Base-by-base conservation (phyloP, 2,329 filamentous ascomycete species). In the Fusarium papillatum region DNA sequence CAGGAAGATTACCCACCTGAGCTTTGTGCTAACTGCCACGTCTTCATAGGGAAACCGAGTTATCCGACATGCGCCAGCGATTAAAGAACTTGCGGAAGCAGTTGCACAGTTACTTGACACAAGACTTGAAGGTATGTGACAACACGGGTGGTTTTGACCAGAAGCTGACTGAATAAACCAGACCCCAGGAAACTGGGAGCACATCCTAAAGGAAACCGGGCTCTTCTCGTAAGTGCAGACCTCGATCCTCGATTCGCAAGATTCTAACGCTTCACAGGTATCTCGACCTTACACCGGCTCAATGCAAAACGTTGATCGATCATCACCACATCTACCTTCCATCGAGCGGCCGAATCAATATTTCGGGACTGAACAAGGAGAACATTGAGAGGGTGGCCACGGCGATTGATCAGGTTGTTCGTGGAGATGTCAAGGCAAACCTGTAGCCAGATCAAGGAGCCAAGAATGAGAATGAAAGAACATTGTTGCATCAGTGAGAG, bases 121-220 rank as follows among this genome's bases (percentile, higher is more conserved):
- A 59, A 26, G 24, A 41, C 1, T 26, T 57, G 8, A 24, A 66
- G 31, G 36, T 59, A 3, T 2, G 31, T 17, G 3, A 4, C 19
- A 1, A 6, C 6, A 14, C 16, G 7, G 2, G 41, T 62, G 2
- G 55, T 29, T 17, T 19, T 68, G 11, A 59, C 57, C n/a, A 55
- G 7, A 7, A 61, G 41, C 5, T 63, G 63, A 57, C 64, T 66
- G 29, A 38, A 16, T 29, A 7, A 62, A 74, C 36, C 65, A 76
- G 50, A 75, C 70, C 2, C 72, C 72, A 3, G 70, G 72, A 10
- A 64, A 75, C 24, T 75, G 72, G 72, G 69, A 65, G 9, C 57
- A 70, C 16, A 71, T 75, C 14, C 62, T 68, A 1, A 65, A 73
- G 19, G 70, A 71, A 48, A 75, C 29, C 2, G 72, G 72, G 2